Base-by-base conservation (phyloP, 139 green algal genomes). In the Medakamo hakoo region DNA sequence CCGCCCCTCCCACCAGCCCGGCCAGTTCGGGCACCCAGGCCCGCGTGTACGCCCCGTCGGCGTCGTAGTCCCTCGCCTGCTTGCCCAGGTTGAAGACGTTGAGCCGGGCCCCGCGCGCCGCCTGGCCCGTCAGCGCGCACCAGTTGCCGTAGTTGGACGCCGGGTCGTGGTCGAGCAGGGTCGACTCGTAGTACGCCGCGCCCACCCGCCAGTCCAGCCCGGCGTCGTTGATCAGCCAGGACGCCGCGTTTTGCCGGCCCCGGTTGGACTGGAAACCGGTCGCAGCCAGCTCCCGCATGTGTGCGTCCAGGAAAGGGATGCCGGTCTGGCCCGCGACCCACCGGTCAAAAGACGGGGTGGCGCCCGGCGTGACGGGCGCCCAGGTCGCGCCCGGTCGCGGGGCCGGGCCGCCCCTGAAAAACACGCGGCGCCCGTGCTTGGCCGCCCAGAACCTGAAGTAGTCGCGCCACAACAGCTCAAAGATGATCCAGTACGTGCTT, bases 41-140 rank as follows among this genome's bases (percentile, higher is more conserved):
- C 21, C 76, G 69, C 26, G 95, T 79, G 76, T 97, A 97, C 19
- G 88, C 75, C 2, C 91, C 91, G 14, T 84, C 61, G 74, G 24
- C 24, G 49, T 86, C 79, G 30, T 86, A 86, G 63, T 67, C 74
- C 60, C 79, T 85, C 29, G 49, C 60, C 80, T 94, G 86, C 77
- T 97, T 96, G 27, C 68, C 78, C 77, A 95, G 91, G 84, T 96
- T 97, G 84, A 95, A 97, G 62, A 84, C 78, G 78, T 96, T 96
- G 67, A 95, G 62, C 24, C 89, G 76, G 0, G 87, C 89, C 4
- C 83, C 86, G 9, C 9, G 40, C 9, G 40, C 40, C 2, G 77
- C 75, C 28, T 77, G 27, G 31, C 70, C 76, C 0, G 86, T 85
- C 3, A 83, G 82, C 0, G 84, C 62, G 40, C 85, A 80, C 91